These are phyloP conservation scores for Misopates orontium DNA, from an alignment of 257 asterid genomes.

Conservation along the genomic window DNA sequence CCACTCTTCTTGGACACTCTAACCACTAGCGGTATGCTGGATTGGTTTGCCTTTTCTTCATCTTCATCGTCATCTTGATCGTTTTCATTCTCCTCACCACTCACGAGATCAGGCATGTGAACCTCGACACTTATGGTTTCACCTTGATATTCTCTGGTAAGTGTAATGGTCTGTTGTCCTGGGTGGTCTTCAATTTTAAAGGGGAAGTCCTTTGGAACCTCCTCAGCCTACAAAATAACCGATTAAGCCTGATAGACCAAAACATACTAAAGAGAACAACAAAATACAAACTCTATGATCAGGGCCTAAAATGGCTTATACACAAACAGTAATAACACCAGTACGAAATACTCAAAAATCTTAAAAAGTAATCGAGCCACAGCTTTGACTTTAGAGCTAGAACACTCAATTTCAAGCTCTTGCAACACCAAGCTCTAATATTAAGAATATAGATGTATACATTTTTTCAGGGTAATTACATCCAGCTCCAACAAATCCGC, in stretches of 20 bases:
- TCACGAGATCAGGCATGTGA: slow-evolving; percentile 63
- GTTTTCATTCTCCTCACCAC: slow-evolving; percentile 45
- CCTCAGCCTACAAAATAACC: slow-evolving; percentile 42
- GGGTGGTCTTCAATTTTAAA: slow-evolving; percentile 68
- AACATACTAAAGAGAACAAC: neutral
- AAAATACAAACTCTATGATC: too few species aligned
- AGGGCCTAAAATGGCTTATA: too few species aligned
- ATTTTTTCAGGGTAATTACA: neutral
- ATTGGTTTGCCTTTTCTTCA: slow-evolving; percentile 29
- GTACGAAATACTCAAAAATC: too few species aligned
- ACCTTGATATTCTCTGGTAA: slow-evolving; percentile 62
- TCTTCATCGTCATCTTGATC: slow-evolving; percentile 31
- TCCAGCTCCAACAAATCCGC: too few species aligned
- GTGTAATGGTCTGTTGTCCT: slow-evolving; percentile 63
- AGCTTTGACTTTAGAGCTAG: too few species aligned
- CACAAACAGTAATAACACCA: too few species aligned
- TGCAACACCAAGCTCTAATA: too few species aligned
- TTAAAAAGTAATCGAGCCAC: too few species aligned
- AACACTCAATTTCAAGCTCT: too few species aligned
- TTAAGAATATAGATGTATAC: neutral
- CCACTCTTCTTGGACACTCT: slow-evolving; percentile 62
- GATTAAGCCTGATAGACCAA: neutral
- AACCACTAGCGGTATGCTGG: slow-evolving; percentile 63
- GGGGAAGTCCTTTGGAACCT: slow-evolving; percentile 62
- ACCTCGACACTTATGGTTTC: slow-evolving; percentile 72